Conservation (phyloP, 345 rosid genomes). For the Hibiscus trionum region DNA sequence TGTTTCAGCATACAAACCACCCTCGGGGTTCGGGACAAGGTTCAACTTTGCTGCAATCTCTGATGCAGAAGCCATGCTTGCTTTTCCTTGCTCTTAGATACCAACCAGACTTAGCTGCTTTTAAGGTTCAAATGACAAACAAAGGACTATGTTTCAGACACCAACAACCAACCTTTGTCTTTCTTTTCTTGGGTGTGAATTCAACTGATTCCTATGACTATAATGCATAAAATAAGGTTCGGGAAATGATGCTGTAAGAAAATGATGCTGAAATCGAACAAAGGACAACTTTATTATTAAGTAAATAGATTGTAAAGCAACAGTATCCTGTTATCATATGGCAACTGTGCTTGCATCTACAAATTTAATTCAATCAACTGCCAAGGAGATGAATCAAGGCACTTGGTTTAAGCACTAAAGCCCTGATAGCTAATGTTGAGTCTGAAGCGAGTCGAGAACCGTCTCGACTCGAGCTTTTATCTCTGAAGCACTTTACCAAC, state of each 20-base stretch:
- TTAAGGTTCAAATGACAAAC: neutral
- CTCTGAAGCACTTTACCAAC: conserved; percentile 43
- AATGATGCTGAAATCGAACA: no score
- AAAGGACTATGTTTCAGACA: neutral
- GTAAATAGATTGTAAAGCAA: no score
- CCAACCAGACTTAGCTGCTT: neutral
- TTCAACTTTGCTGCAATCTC: conserved; percentile 49
- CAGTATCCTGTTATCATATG: no score
- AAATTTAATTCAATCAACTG: no score
- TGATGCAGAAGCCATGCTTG: conserved; percentile 42
- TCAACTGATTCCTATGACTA: neutral
- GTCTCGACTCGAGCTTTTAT: neutral
- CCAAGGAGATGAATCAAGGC: no score
- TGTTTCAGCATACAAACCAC: conserved; percentile 68
- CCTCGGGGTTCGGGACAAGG: conserved; percentile 64
- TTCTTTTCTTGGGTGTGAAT: neutral
- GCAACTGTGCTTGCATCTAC: no score
- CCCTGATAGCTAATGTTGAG: no score
- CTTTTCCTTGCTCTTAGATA: neutral
- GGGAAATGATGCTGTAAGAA: no score
- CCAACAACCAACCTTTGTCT: neutral
- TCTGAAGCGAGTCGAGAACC: neutral
- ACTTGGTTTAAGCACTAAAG: no score
- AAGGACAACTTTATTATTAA: no score
- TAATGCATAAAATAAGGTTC: no score